phyloP scores from a whole-genome alignment of 192 early-diverging fungal genomes.

The Paraglomus occultum region DNA sequence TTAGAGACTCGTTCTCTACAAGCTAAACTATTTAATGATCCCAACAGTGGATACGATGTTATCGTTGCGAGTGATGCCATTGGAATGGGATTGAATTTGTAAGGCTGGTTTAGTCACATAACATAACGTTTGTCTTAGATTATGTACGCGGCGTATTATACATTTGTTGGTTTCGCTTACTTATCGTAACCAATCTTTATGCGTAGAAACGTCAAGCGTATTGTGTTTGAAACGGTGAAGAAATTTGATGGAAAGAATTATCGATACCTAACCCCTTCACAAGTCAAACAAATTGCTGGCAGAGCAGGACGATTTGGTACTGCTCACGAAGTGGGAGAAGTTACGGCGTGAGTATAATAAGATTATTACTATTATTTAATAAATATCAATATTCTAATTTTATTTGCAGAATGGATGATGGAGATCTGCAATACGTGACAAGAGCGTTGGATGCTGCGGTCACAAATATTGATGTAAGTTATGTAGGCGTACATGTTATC shows the following conservation, averaged over 20 bases:
- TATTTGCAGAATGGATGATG: constrained; percentile 23
- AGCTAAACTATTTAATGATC: constrained; percentile 89
- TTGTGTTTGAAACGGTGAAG: constrained; percentile 74
- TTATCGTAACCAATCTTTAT: too few relatives aligned
- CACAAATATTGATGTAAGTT: constrained; percentile 26
- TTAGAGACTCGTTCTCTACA: constrained; percentile 81
- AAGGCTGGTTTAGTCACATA: constrained; percentile 21
- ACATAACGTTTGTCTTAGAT: not conserved
- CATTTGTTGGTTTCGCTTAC: constrained; percentile 11
- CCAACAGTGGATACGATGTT: constrained; percentile 69
- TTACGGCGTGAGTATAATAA: constrained; percentile 59
- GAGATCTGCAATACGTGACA: constrained; percentile 22
- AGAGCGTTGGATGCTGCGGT: constrained; percentile 17
- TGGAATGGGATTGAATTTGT: constrained; percentile 97
- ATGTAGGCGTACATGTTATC: constrained; percentile 22
- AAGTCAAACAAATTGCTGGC: constrained; percentile 93
- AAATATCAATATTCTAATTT: not conserved
- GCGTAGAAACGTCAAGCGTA: constrained; percentile 77
- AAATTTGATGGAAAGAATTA: constrained; percentile 77
- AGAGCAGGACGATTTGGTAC: constrained; percentile 85
- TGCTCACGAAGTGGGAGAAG: constrained; percentile 60
- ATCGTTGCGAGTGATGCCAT: constrained; percentile 95
- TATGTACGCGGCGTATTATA: not conserved
- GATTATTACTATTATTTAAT: constrained; percentile 31
- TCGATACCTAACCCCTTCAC: constrained; percentile 61